Evolutionary conservation across 192 early-diverging fungal genomes (phyloP), one percentile per base, ranked within the genome.

Genomic region (Backusella australiensis): DNA sequence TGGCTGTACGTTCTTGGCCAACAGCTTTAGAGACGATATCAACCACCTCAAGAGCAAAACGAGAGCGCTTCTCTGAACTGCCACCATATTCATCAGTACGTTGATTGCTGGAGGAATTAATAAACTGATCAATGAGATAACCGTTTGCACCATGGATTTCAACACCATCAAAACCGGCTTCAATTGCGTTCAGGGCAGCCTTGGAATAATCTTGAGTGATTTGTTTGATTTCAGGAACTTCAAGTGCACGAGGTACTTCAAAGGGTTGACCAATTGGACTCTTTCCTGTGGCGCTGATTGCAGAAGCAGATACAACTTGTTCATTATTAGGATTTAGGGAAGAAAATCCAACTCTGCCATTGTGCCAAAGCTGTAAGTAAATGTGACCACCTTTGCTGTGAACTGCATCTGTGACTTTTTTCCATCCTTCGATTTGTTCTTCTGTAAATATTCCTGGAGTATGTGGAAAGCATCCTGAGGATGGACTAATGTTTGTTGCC

Each of bases 21-120:
- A 88, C 86, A 11, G 76, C 66, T 26, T 73, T 23, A 21, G 94
- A 90, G 4, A 93, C 86, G 0, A 71, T 75, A 9, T 79, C 69
- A 34, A 92, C 83, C 1, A 91, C 87, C 81, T 97, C 95, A 1
- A 94, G 63, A 39, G 91, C 73, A 73, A 97, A 92, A 0, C 94
- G 90, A n/a, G 85, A 83, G 74, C 96, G 91, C 85, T 98, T 98
- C 74, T 96, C 94, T 39, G 96, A 91, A 2, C 90, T 90, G 0
- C 97, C 96, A 52, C 97, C 97, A 78, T 96, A 99, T 69, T 92
- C 71, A 79, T 99, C 97, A 1, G 93, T 96, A 75, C 97, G 91
- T 38, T 89, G 67, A 84, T 99, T 98, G 69, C 91, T 86, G 19
- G 93, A 68, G 4, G 93, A 89, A 23, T 90, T 91, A 23, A 96